Base-by-base conservation (phyloP, 148 eudicot species). In the Nyssa sinensis region DNA sequence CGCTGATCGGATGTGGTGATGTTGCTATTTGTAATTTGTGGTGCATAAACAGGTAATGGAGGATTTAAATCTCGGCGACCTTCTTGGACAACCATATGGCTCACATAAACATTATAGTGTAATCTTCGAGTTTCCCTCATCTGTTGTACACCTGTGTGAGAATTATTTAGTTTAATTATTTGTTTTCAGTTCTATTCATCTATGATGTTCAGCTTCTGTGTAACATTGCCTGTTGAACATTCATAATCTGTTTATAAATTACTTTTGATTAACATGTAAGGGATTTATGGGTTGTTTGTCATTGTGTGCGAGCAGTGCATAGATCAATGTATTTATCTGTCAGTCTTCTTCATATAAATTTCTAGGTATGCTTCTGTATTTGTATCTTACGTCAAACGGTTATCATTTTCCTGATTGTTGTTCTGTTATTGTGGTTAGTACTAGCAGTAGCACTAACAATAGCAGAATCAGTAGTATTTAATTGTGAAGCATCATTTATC, bases 31-130 rank as follows among this genome's bases (percentile, higher is more conserved):
- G 24, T 44, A 49, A 31, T 78, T 69, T 33, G 28, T 79, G 47
- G 37, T 70, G n/a, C 68, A 75, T 49, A 32, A 74, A 70, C 81
- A 90, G 94, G 78, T 90, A 39, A 79, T 90, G 85, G 82, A 70
- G 83, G 72, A 74, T 71, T 69, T 90, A 70, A 85, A 87, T 81
- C 89, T 90, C 69, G 81, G 82, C 39, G 86, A 82, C 74, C 75
- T 90, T 55, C 72, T 84, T 76, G 91, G 91, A 62, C 88, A 81
- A 77, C 89, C 91, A 62, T 88, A 87, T 81, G 94, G 94, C 37
- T 72, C 87, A 9, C 94, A 87, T 63, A 83, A 75, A 37, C 94
- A 90, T 80, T 90, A 84, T 66, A 77, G 77, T 58, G 94, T 90
- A 84, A 75, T 64, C 62, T 47, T 71, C 67, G 27, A 55, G 32